These are phyloP conservation scores for Hypoxylon rickii DNA, from an alignment of 495 filamentous ascomycete genomes.

Conservation along the genomic window DNA sequence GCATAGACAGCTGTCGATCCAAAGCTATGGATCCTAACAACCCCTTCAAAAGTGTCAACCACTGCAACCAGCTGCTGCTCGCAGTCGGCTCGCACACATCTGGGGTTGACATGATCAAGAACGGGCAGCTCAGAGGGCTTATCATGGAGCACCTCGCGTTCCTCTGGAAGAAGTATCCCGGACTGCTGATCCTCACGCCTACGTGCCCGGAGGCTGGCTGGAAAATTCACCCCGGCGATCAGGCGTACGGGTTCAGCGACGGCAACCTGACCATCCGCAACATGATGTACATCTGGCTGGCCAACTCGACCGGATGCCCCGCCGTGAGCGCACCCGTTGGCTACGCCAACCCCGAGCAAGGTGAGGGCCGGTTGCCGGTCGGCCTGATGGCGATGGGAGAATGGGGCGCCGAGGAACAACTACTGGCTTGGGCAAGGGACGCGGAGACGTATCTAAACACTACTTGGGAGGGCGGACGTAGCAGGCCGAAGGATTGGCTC, in stretches of 20 bases:
- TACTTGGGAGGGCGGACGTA: conserved; percentile 43
- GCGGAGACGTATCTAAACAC: conserved; percentile 58
- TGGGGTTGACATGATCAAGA: conserved; percentile 69
- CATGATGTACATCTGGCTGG: conserved; percentile 89
- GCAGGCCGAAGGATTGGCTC: conserved; percentile 46
- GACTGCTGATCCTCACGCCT: conserved; percentile 78
- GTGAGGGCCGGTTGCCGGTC: conserved; percentile 61
- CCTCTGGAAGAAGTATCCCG: conserved; percentile 73
- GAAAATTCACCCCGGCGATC: conserved; percentile 54
- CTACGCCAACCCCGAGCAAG: conserved; percentile 60
- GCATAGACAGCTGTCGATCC: conserved; percentile 46
- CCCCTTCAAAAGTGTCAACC: conserved; percentile 54
- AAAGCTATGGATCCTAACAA: conserved; percentile 27
- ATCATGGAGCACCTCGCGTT: conserved; percentile 82
- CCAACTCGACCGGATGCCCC: conserved; percentile 82
- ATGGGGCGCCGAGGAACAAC: conserved; percentile 82
- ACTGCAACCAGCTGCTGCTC: conserved; percentile 76
- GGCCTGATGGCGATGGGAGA: conserved; percentile 90
- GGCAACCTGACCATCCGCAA: conserved; percentile 71
- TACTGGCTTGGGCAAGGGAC: conserved; percentile 76
- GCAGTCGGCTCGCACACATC: conserved; percentile 65
- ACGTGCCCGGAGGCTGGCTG: conserved; percentile 79
- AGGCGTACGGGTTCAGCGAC: conserved; percentile 72
- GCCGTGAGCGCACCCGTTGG: conserved; percentile 79
- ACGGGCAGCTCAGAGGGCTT: conserved; percentile 73